phyloP scores from a whole-genome alignment of 768 basidiomycete genomes.

The Amanita subjunquillea region DNA sequence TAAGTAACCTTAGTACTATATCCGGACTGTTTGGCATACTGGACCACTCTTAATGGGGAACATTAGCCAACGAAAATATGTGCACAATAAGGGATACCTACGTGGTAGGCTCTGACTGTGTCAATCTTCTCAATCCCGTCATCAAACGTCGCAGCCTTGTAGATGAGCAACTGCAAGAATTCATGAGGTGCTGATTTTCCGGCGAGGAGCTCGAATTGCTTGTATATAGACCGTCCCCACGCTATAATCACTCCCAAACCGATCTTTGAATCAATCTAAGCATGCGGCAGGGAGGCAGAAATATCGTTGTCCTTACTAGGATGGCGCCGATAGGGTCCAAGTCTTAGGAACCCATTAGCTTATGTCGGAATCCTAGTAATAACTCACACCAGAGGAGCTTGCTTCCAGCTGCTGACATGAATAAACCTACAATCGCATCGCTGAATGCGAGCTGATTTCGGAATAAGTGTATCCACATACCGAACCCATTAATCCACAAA shows the following conservation, averaged over 20 bases:
- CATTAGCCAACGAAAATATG: slow-evolving; percentile 6
- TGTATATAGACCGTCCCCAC: slow-evolving; percentile 69
- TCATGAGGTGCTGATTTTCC: slow-evolving; percentile 90
- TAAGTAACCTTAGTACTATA: background rate
- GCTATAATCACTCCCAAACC: slow-evolving; percentile 67
- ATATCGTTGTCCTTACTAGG: slow-evolving; percentile 37
- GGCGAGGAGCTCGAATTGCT: slow-evolving; percentile 78
- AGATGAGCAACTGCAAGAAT: slow-evolving; percentile 83
- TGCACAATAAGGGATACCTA: slow-evolving; percentile 21
- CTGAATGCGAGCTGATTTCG: background rate
- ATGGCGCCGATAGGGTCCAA: slow-evolving; percentile 74
- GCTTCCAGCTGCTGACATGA: slow-evolving; percentile 78
- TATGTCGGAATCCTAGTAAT: background rate
- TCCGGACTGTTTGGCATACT: slow-evolving; percentile 24
- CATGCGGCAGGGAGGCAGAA: slow-evolving; percentile 2
- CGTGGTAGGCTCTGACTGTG: slow-evolving; percentile 89
- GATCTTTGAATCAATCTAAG: slow-evolving; percentile 36
- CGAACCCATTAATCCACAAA: slow-evolving; percentile 74
- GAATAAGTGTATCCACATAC: slow-evolving; percentile 23
- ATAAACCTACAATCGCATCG: slow-evolving; percentile 41
- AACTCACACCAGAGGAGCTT: slow-evolving; percentile 74
- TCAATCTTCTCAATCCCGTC: slow-evolving; percentile 81
- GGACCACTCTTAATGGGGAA: slow-evolving; percentile 51
- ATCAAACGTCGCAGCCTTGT: slow-evolving; percentile 88
- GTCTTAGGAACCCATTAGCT: slow-evolving; percentile 24